These are phyloP conservation scores for Colletotrichum spaethianum DNA, from an alignment of 2,329 filamentous ascomycete species.

Conservation along the genomic window DNA sequence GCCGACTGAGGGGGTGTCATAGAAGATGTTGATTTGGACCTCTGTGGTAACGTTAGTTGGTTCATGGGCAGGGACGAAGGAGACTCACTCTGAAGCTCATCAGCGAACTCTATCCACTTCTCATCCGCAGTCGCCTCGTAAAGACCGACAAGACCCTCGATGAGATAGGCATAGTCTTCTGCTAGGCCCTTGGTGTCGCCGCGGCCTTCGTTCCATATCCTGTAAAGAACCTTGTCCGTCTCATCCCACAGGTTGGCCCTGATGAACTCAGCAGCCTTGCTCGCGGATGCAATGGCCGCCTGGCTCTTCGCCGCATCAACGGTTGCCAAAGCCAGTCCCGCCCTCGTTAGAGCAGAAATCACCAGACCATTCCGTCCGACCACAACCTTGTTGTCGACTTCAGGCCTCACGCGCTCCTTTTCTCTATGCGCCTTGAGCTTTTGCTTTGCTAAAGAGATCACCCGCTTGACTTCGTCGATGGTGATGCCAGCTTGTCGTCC, in stretches of 20 bases:
- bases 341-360: slow-evolving; percentile 84
- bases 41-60: slow-evolving; percentile 58
- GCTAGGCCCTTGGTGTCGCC: slow-evolving; percentile 83
- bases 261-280: slow-evolving; percentile 80
- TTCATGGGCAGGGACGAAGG: slow-evolving; percentile 3
- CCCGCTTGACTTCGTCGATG: slow-evolving; percentile 76
- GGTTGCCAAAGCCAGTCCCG: slow-evolving; percentile 76
- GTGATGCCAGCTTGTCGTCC: slow-evolving; percentile 82
- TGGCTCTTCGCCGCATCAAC: slow-evolving; percentile 70
- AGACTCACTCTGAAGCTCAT: slow-evolving; percentile 79
- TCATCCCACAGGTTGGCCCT: slow-evolving; percentile 80
- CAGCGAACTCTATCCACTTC: slow-evolving; percentile 83
- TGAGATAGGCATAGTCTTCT: slow-evolving; percentile 94
- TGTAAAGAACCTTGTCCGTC: slow-evolving; percentile 73
- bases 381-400: slow-evolving; percentile 89
- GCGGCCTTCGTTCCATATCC: slow-evolving; percentile 79
- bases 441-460: slow-evolving; percentile 76
- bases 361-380: slow-evolving; percentile 91
- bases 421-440: slow-evolving; percentile 82
- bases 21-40: slow-evolving; percentile 83
- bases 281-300: slow-evolving; percentile 76
- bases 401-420: slow-evolving; percentile 80
- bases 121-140: slow-evolving; percentile 88
- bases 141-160: slow-evolving; percentile 85
- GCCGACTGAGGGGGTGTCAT: slow-evolving; percentile 67